These are phyloP conservation scores for Saccharomycopsis babjevae DNA, from an alignment of 805 yeast genomes.

Conservation along the genomic window DNA sequence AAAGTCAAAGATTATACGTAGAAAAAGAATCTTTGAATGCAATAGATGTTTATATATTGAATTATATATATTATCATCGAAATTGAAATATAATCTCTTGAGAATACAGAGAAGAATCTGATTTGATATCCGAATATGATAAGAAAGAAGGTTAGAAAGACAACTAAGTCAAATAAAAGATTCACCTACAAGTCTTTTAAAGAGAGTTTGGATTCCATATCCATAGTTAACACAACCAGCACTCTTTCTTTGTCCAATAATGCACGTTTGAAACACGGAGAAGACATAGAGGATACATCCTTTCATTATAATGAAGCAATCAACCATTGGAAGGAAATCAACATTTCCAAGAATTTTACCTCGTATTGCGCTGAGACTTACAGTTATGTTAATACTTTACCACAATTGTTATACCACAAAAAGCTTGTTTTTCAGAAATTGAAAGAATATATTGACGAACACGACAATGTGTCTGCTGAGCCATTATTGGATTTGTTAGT, in stretches of 20 bases:
- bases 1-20: neutral
- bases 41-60: no score
- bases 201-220: constrained; percentile 73
- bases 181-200: constrained; percentile 68
- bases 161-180: constrained; percentile 46
- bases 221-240: constrained; percentile 50
- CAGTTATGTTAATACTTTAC: constrained; percentile 53
- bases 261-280: constrained; percentile 33
- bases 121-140: neutral
- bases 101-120: neutral
- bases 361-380: constrained; percentile 49
- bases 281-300: constrained; percentile 58
- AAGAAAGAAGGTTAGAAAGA: constrained; percentile 26
- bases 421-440: constrained; percentile 46
- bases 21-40: neutral
- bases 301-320: constrained; percentile 74
- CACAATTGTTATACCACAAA: constrained; percentile 72
- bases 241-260: constrained; percentile 1
- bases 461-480: constrained; percentile 60
- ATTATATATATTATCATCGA: neutral
- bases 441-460: constrained; percentile 34
- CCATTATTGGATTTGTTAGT: constrained; percentile 73
- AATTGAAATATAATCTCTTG: neutral
- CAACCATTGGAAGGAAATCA: constrained; percentile 82
- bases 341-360: constrained; percentile 61